Conservation (phyloP, 345 rosid species). For the Citrus trifoliata region DNA sequence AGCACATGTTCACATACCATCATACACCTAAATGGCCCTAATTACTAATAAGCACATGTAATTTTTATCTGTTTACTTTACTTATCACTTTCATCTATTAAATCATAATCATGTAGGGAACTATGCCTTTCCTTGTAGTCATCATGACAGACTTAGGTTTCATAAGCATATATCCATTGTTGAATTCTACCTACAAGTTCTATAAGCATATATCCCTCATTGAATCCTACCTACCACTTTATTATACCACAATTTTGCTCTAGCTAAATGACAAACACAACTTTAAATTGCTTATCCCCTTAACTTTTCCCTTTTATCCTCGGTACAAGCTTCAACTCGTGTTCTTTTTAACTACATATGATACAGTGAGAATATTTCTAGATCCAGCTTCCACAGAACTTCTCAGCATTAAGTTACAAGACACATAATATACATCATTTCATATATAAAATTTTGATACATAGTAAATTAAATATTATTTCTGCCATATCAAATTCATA, state of each 20-base stretch:
- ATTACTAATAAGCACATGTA: background rate
- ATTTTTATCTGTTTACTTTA: background rate
- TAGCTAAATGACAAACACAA: background rate
- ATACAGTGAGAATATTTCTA: background rate
- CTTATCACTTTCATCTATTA: background rate
- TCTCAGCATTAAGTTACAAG: background rate
- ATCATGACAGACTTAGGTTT: background rate
- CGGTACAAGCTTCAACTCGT: background rate
- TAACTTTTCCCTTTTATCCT: background rate
- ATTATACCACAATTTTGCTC: background rate
- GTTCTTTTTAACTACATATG: background rate
- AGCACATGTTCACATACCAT: background rate
- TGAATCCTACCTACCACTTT: background rate
- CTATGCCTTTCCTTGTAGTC: background rate
- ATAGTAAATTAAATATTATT: background rate
- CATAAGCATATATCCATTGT: background rate
- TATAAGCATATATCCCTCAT: background rate
- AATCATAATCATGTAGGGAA: background rate
- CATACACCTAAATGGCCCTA: background rate
- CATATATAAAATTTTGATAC: background rate
- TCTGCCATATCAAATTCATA: background rate
- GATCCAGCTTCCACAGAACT: background rate
- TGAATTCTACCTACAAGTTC: too few relatives aligned
- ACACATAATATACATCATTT: background rate
- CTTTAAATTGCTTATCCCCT: too few relatives aligned